phyloP scores from a whole-genome alignment of 2,329 filamentous ascomycete species.

The Sarocladium strictum region DNA sequence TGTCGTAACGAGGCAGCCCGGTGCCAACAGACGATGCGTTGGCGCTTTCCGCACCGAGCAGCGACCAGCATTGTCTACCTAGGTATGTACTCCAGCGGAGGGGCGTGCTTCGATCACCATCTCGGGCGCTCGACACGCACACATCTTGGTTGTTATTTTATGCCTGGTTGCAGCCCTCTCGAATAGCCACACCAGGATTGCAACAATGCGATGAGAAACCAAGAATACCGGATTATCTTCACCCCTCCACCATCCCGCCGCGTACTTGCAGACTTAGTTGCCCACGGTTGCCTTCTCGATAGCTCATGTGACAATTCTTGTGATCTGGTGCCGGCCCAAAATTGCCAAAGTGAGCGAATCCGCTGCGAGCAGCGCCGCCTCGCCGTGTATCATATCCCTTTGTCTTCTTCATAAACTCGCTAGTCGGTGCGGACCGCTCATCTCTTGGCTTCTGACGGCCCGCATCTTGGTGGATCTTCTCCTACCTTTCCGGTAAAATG shows the following conservation, averaged over 20 bases:
- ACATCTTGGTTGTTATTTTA: too few relatives aligned
- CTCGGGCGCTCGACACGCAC: too few relatives aligned
- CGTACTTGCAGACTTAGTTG: not conserved
- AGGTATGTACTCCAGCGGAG: not conserved
- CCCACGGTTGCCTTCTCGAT: slow-evolving; percentile 1
- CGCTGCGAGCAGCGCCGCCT: too few relatives aligned
- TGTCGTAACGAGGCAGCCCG: not conserved
- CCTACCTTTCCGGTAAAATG: too few relatives aligned
- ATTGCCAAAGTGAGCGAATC: not conserved
- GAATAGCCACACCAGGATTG: not conserved
- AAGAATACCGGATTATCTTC: not conserved
- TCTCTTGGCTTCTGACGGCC: not conserved
- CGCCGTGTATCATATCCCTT: too few relatives aligned
- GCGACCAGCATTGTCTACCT: not conserved
- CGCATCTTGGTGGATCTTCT: not conserved
- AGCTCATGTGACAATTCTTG: slow-evolving; percentile 7
- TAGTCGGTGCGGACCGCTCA: not conserved
- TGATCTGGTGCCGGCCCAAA: not conserved
- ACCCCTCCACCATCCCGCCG: slow-evolving; percentile 3
- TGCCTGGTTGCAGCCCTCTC: too few relatives aligned
- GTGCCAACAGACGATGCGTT: not conserved
- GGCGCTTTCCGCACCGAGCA: not conserved
- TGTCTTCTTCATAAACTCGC: not conserved
- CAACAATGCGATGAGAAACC: not conserved
- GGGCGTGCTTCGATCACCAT: too few relatives aligned